Conservation (phyloP, 352 stramenopile species). For the Halophytophthora batemanensis region DNA sequence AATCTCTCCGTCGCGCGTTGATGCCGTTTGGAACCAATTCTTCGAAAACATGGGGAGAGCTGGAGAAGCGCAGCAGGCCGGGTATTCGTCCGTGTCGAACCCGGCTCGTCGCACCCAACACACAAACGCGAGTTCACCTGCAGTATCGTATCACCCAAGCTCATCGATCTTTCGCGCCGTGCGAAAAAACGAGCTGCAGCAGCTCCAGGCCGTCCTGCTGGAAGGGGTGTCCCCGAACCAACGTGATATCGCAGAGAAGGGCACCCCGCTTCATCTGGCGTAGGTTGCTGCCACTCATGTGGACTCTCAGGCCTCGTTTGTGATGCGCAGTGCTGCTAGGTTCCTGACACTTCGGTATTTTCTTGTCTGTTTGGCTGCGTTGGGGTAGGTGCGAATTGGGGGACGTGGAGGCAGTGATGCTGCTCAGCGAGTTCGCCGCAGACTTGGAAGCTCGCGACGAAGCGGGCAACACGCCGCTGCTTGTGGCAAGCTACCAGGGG, state of each 20-base stretch:
- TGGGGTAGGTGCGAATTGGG: conserved; percentile 51
- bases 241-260: conserved; percentile 55
- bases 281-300: conserved; percentile 16
- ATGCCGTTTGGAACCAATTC: conserved; percentile 74
- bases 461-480: conserved; percentile 56
- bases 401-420: conserved; percentile 55
- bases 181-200: conserved; percentile 37
- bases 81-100: background rate
- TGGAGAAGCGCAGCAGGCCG: conserved; percentile 13
- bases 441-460: conserved; percentile 72
- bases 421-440: conserved; percentile 63
- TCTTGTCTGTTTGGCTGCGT: conserved; percentile 8
- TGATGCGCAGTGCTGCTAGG: too few relatives aligned
- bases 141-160: background rate
- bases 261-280: conserved; percentile 69
- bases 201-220: conserved; percentile 48
- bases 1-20: conserved; percentile 43
- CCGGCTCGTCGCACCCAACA: conserved; percentile 1
- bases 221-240: conserved; percentile 51
- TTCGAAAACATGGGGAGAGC: conserved; percentile 61
- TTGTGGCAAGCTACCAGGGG: conserved; percentile 62
- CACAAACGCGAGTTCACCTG: background rate
- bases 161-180: conserved; percentile 49
- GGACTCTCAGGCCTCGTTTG: too few relatives aligned
- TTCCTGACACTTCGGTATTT: too few relatives aligned